Evolutionary conservation across 2,329 filamentous ascomycete species (phyloP).

Genomic region (Xenoacremonium recifei): DNA sequence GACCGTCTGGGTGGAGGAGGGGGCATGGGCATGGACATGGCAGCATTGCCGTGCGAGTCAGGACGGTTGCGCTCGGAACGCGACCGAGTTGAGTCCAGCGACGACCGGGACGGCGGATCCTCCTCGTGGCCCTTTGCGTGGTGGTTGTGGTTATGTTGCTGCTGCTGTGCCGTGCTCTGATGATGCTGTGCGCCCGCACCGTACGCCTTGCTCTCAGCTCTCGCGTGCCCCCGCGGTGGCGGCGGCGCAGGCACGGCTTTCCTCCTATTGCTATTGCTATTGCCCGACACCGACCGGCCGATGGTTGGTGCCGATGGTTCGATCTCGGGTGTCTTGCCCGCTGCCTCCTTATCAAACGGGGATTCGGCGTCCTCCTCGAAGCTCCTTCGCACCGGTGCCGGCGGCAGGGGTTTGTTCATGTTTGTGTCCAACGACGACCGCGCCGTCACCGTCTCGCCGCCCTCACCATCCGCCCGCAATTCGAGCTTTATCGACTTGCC

Average conservation of each 20-base stretch:
- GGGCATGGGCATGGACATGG: no score
- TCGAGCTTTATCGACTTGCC: slow-evolving; percentile 67
- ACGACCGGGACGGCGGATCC: slow-evolving; percentile 45
- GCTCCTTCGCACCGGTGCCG: slow-evolving; percentile 46
- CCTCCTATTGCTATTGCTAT: slow-evolving; percentile 33
- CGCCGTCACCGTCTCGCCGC: slow-evolving; percentile 13
- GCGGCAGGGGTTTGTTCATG: slow-evolving; percentile 57
- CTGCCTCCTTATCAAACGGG: slow-evolving; percentile 53
- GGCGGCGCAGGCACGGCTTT: slow-evolving; percentile 51
- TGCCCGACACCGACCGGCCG: slow-evolving; percentile 31
- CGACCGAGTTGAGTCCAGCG: slow-evolving; percentile 48
- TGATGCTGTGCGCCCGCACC: slow-evolving; percentile 15
- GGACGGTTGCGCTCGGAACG: slow-evolving; percentile 45
- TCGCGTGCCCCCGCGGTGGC: slow-evolving; percentile 46
- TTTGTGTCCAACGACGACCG: slow-evolving; percentile 19
- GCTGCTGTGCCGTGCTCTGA: slow-evolving; percentile 12
- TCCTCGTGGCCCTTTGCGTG: slow-evolving; percentile 28
- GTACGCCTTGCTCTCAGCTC: slow-evolving; percentile 42
- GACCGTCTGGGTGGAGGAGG: slow-evolving; percentile 56
- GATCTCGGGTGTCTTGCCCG: slow-evolving; percentile 49
- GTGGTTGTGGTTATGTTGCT: no score
- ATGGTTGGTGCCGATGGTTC: slow-evolving; percentile 31
- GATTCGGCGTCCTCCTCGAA: slow-evolving; percentile 49
- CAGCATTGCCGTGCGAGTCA: slow-evolving; percentile 42
- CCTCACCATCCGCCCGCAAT: slow-evolving; percentile 32